Percentiles rank a stretch among this genome's conserved stretches.
phyloP scores from a whole-genome alignment of 2,329 filamentous ascomycete species.

The Coniochaeta hoffmannii region DNA sequence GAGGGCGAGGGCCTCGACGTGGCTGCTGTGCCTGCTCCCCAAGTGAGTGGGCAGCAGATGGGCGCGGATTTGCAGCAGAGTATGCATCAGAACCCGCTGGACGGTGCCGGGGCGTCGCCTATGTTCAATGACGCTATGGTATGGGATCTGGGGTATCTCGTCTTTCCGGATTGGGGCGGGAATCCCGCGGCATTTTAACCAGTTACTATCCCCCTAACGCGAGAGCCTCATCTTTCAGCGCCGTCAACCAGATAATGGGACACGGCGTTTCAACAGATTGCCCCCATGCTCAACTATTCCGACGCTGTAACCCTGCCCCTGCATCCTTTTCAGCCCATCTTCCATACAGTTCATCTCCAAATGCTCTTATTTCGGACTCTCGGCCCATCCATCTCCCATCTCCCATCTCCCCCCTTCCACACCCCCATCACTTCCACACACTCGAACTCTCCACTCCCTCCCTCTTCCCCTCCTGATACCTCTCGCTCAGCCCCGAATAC shows the following conservation, averaged over 20 bases:
- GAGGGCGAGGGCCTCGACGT: background rate
- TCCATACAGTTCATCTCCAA: too few species aligned
- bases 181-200: background rate
- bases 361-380: too few species aligned
- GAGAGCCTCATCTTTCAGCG: too few species aligned
- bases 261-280: too few species aligned
- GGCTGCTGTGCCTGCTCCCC: background rate
- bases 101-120: background rate
- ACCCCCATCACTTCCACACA: slow-evolving; percentile 31
- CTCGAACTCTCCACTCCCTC: slow-evolving; percentile 35
- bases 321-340: too few species aligned
- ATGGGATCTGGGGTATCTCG: background rate
- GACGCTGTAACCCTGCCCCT: too few species aligned
- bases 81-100: background rate
- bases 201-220: too few species aligned
- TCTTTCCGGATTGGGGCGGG: background rate
- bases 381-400: too few species aligned
- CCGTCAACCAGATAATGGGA: too few species aligned
- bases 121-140: background rate
- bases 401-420: too few species aligned
- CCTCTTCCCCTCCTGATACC: slow-evolving; percentile 41
- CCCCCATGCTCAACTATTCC: too few species aligned
- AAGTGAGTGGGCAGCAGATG: background rate
- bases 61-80: background rate
- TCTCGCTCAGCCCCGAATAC: slow-evolving; percentile 37